Base-by-base conservation (phyloP, 768 basidiomycete genomes). In the Russula sp. region DNA sequence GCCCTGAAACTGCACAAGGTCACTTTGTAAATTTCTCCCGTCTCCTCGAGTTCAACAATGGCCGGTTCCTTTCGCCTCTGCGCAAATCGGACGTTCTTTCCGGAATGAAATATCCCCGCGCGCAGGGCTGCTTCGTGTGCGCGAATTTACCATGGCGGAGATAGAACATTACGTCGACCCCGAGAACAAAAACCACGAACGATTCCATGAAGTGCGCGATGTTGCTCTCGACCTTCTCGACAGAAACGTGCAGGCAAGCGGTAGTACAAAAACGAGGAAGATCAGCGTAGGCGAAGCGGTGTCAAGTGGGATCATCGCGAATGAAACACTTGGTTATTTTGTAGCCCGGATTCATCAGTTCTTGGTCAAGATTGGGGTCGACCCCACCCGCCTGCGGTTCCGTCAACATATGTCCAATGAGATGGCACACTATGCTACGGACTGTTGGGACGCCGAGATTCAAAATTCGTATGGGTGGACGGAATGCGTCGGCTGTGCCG, bases 391-490 rank as follows among this genome's bases (percentile, higher is more conserved):
- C 9, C 79, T 98, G 67, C 85, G 97, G 58, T 98, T 98, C 84
- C 83, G 97, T 38, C 97, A 99, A 73, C 97, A 99, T 75, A 98
- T 98, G 97, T 83, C 78, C 42, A 99, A 98, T 77, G 97, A 98
- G 80, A 98, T 98, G 96, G 97, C 97, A 1, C 97, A 98, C 75
- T 99, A 99, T 75, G 96, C 97, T 60, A 85, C 94, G 44, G 96
- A 98, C 77, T 99, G 97, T 76, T 99, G 97, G 97, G 97, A 99
- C 73, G 97, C 95, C 49, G 97, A 99, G 79, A 98, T 98, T 68
- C 83, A 94, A 67, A 94, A 92, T 59, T 90, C 92, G 55, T 81
- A 88, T 66, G 85, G 89, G 51, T 99, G 97, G 97, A 96, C 93
- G 59, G 97, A 99, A 78, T 99, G 97, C 75, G 95, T 98, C 61